Percentiles rank a stretch among this genome's conserved stretches.
phyloP scores from a whole-genome alignment of 2,329 filamentous ascomycete genomes.

The Neophaeococcomyces mojaviensis region DNA sequence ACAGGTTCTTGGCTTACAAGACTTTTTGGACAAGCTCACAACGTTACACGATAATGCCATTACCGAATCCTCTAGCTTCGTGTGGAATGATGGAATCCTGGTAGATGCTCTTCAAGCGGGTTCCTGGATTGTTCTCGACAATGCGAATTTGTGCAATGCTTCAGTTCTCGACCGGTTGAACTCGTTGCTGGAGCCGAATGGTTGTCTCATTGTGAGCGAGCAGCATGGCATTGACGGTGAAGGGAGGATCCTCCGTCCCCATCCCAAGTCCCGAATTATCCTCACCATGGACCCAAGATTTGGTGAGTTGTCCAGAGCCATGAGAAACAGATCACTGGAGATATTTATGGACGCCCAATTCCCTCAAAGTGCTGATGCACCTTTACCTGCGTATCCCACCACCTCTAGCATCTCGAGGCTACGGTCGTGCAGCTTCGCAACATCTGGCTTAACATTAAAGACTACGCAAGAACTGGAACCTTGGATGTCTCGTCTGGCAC shows the following conservation, averaged over 20 bases:
- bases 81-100: constrained; percentile 91
- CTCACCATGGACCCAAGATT: constrained; percentile 86
- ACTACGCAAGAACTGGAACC: constrained; percentile 8
- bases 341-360: constrained; percentile 60
- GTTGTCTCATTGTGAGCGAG: constrained; percentile 84
- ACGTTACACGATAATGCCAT: neutral
- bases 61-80: constrained; percentile 46
- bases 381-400: constrained; percentile 14
- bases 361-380: constrained; percentile 11
- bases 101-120: constrained; percentile 79
- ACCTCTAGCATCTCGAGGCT: constrained; percentile 13
- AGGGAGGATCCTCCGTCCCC: constrained; percentile 70
- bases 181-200: constrained; percentile 84
- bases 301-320: constrained; percentile 88
- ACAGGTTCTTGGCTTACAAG: too few relatives aligned
- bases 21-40: neutral
- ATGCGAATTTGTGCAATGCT: constrained; percentile 92
- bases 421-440: constrained; percentile 9
- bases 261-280: constrained; percentile 84
- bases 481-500: constrained; percentile 12
- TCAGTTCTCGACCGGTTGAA: constrained; percentile 92
- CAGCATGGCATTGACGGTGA: constrained; percentile 71
- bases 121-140: constrained; percentile 90
- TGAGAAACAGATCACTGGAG: constrained; percentile 91
- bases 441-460: too few relatives aligned